Percentiles rank a stretch among this genome's conserved stretches.
Conservation (phyloP, 2,329 filamentous ascomycete species). For the Colletotrichum neosansevieriae region DNA sequence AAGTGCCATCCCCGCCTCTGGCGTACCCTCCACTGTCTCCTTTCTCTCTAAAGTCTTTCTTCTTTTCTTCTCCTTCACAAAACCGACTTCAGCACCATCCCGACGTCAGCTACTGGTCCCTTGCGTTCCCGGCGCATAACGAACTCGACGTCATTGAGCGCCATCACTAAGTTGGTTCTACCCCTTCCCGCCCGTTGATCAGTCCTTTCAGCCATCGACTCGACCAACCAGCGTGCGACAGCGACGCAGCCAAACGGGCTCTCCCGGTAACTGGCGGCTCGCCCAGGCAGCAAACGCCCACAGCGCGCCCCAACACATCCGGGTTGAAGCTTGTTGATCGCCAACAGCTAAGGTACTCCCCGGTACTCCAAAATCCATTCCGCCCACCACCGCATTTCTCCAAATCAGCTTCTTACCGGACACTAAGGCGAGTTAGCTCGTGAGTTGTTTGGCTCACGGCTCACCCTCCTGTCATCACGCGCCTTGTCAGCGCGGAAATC, state of each 20-base stretch:
- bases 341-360: conserved; percentile 28
- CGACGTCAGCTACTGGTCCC: background rate
- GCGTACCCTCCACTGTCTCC: background rate
- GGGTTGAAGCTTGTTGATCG: conserved; percentile 27
- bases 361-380: conserved; percentile 7
- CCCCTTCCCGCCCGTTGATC: background rate
- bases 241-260: background rate
- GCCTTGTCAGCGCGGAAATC: conserved; percentile 11
- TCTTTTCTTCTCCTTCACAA: background rate
- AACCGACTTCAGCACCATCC: background rate
- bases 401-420: conserved; percentile 9
- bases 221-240: conserved; percentile 18
- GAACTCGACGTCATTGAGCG: conserved; percentile 27
- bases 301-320: background rate
- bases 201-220: background rate
- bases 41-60: background rate
- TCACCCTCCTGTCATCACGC: conserved; percentile 18
- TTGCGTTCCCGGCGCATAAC: conserved; percentile 30
- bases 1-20: too few species aligned
- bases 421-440: background rate
- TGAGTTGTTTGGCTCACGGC: background rate
- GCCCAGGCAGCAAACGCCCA: background rate
- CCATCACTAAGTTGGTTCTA: background rate
- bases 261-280: conserved; percentile 10
- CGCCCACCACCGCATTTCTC: conserved; percentile 16